Evolutionary conservation across 495 filamentous ascomycete species (phyloP), one percentile per base, ranked within the genome.

Genomic region (Penicillium roqueforti): DNA sequence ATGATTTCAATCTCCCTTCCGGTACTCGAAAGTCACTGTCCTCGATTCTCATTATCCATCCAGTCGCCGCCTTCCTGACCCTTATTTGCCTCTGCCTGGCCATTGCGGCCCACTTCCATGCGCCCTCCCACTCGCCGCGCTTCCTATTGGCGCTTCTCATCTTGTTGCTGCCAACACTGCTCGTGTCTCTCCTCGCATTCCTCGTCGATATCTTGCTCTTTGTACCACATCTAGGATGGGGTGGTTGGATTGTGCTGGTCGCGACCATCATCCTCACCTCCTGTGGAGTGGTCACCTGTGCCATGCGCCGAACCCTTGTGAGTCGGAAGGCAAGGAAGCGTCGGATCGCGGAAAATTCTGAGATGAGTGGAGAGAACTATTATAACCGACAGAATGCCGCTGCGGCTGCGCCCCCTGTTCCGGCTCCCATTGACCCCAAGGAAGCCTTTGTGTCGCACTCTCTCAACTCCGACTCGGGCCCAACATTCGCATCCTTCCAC

Each of bases 171-270:
- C 80, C 95, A 39, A 92, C 91, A 4, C 82, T 97, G 29, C 75
- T 98, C 36, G 83, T 92, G 52, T 84, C 89, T 22, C 79, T 97
- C 9, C 76, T 97, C 22, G 87, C 91, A 19, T 97, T 98, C 71
- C 76, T 98, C 47, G 84, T 97, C 54, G 93, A 98, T 68, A 88
- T 98, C n/a, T 71, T 98, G 31, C 81, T 98, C 16, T 98, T 98
- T 65, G 88, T 96, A 22, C 93, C 93, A 31, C 93, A 97, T 72
- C 68, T 96, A 69, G 79, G 83, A 62, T 97, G 92, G 91, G 93
- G 89, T 57, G 92, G 92, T 54, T 98, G 92, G 82, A 83, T 98
- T 55, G 93, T 97, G 14, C 79, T 98, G 25, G 93, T 84, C 16
- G 89, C 93, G 19, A 93, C 91, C 16, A 88, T 97, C 52, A 73